Base-by-base conservation (phyloP, 2,329 filamentous ascomycete species). In the Pestalotiopsis sp. region DNA sequence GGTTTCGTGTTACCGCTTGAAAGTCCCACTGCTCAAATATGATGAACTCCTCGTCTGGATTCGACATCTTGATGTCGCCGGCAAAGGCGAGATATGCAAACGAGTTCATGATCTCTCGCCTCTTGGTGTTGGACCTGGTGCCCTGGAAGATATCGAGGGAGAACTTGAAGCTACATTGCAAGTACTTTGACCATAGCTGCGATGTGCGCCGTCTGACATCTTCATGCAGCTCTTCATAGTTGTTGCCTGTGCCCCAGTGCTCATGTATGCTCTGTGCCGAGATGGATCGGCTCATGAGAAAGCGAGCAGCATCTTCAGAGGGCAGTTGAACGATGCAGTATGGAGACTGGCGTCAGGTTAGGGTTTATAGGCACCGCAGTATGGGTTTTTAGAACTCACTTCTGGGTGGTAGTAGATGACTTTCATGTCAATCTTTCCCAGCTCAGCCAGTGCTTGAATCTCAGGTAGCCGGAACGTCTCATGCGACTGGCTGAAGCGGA, bases 381-480 rank as follows among this genome's bases (percentile, higher is more conserved):
- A 41, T 3, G 39, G 23, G 17, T 3, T 36, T 60, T 38, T 45
- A 45, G 61, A 7, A 81, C 91, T 79, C 87, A 97, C 94, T 80
- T 90, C 86, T 70, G 90, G 82, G 70, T 87, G 87, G 79, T 98
- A 98, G 7, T 85, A 87, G n/a, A 95, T 74, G 70, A 98, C 86
- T 73, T 93, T 86, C 66, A 98, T 77, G 27, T 91, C 81, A 45
- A 96, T 83, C 11, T 85, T 85, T 68, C 90, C 87, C 4, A 95
- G 78, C 11, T 89, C 83, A 3, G 94, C 94, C 23, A 99, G 84
- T 27, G 96, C 91, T 76, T 95, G 84, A 14, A 97, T 87, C 80
- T 99, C 96, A 3, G 95, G 89, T 68, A 90, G 85, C 52, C 95
- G 92, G 78, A 99, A 99, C n/a, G 89, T 92, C 83, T 98, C 94